These are phyloP conservation scores for Lagerstroemia speciosa DNA, from an alignment of 345 rosid genomes.

Conservation along the genomic window DNA sequence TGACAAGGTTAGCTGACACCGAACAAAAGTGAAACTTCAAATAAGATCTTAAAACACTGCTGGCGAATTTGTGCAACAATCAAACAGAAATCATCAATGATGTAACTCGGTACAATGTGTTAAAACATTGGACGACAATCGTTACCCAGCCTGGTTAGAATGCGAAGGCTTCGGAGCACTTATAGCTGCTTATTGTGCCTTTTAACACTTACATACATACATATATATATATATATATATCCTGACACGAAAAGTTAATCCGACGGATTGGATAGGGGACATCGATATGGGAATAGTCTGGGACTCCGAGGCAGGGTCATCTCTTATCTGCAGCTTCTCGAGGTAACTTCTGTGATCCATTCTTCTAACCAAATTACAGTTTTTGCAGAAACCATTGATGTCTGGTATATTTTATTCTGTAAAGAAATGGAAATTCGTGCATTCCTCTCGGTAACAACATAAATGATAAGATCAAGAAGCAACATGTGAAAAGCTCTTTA, in stretches of 20 bases:
- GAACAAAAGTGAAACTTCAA: neutral
- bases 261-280: no score
- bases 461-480: neutral
- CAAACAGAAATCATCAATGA: no score
- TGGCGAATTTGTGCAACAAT: no score
- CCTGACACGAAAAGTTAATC: no score
- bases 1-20: neutral
- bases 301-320: neutral
- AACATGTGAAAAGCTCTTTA: neutral
- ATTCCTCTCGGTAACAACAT: neutral
- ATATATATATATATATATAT: neutral
- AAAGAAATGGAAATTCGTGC: neutral
- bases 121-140: neutral
- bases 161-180: neutral
- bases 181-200: neutral
- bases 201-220: no score
- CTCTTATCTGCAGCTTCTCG: conserved; percentile 1
- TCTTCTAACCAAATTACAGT: neutral
- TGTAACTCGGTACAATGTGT: neutral
- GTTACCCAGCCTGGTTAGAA: neutral
- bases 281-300: neutral
- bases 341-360: neutral
- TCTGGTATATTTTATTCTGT: neutral
- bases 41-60: neutral
- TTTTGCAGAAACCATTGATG: conserved; percentile 2